Percentiles rank a stretch among this genome's conserved stretches.
Conservation (phyloP, 768 basidiomycete genomes). For the Pleurotus eryngii region DNA sequence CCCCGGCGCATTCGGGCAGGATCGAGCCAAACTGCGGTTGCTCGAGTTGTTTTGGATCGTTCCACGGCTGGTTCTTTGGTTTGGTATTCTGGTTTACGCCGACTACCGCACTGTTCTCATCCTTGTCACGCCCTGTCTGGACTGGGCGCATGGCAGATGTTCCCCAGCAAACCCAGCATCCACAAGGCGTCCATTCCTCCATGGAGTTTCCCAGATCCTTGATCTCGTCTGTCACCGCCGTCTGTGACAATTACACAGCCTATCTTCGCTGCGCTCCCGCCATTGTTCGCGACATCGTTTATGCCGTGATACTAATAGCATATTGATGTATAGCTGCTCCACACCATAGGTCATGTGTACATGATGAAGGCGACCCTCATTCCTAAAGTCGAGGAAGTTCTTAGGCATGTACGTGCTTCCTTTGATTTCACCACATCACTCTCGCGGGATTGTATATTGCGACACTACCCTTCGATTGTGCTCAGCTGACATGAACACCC, state of each 20-base stretch:
- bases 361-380: constrained; percentile 91
- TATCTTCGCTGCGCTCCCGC: no score
- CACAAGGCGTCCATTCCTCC: no score
- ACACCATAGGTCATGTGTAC: constrained; percentile 89
- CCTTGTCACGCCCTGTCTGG: no score
- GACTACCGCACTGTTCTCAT: no score
- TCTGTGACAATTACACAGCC: no score
- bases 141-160: no score
- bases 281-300: no score
- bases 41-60: neutral
- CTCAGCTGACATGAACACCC: neutral
- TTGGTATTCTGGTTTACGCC: neutral
- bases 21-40: no score
- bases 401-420: constrained; percentile 70
- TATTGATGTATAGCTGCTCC: constrained; percentile 55
- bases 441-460: neutral
- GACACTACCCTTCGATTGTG: neutral
- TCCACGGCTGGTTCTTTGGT: neutral
- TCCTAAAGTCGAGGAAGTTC: constrained; percentile 88
- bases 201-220: no score
- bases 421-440: constrained; percentile 5
- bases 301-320: neutral
- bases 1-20: no score
- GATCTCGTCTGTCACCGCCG: no score
- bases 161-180: no score